These are phyloP conservation scores for Aspergillus asperescens DNA, from an alignment of 495 filamentous ascomycete genomes.

Conservation along the genomic window DNA sequence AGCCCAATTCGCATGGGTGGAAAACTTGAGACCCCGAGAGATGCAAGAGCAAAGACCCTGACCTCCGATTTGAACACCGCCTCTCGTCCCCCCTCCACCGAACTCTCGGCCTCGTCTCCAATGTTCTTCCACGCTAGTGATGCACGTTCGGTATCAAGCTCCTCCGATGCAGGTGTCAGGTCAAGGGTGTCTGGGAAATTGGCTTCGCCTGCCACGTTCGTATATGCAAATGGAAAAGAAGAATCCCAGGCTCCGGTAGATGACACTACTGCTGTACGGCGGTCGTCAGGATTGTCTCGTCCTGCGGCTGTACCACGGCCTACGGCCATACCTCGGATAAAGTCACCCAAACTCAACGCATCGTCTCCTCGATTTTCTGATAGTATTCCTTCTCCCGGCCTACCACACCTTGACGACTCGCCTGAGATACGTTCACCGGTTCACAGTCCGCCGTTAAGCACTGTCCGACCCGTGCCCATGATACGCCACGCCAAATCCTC, in stretches of 20 bases:
- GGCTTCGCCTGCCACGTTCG: slow-evolving; percentile 46
- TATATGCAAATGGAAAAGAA: slow-evolving; percentile 50
- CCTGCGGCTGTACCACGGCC: slow-evolving; percentile 24
- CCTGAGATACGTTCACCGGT: slow-evolving; percentile 19
- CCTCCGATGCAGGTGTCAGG: slow-evolving; percentile 27
- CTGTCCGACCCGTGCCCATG: slow-evolving; percentile 15
- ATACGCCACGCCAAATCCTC: slow-evolving; percentile 35
- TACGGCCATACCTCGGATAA: slow-evolving; percentile 39
- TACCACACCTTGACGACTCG: slow-evolving; percentile 21
- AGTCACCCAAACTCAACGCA: slow-evolving; percentile 32
- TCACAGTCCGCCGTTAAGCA: slow-evolving; percentile 22
- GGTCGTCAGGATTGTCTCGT: slow-evolving; percentile 36
- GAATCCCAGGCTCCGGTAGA: slow-evolving; percentile 27
- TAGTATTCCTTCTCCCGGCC: slow-evolving; percentile 18
- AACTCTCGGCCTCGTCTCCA: slow-evolving; percentile 34
- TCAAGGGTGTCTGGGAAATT: slow-evolving; percentile 27
- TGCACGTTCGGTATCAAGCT: slow-evolving; percentile 40
- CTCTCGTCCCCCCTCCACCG: slow-evolving; percentile 33
- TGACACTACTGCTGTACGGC: slow-evolving; percentile 29
- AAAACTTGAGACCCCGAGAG: slow-evolving; percentile 29
- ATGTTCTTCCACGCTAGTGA: slow-evolving; percentile 77
- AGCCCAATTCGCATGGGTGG: slow-evolving; percentile 34
- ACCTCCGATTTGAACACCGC: slow-evolving; percentile 26
- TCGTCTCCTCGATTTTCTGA: slow-evolving; percentile 25
- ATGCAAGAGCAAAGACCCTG: slow-evolving; percentile 34